A percentile compares a stretch with the other conserved stretches of the same genome.
Conservation (phyloP, 176 grass and related monocot genomes). For the Oryza rufipogon region DNA sequence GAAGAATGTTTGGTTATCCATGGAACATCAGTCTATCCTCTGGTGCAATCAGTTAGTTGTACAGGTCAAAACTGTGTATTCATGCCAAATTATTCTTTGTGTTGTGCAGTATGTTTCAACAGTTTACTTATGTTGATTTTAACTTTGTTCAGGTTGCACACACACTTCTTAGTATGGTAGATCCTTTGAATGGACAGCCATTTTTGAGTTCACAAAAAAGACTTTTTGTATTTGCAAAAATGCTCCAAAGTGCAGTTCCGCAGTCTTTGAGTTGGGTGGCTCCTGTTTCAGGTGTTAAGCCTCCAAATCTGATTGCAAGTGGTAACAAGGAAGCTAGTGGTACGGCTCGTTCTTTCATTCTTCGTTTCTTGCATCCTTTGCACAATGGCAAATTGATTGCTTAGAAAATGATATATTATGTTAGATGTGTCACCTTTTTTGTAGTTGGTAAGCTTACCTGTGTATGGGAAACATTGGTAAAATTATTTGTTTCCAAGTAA, state of each 20-base stretch:
- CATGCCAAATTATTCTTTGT: constrained; percentile 22
- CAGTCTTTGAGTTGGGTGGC: constrained; percentile 65
- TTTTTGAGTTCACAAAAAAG: constrained; percentile 71
- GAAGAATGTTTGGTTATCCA: constrained; percentile 99
- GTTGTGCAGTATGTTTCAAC: constrained; percentile 29
- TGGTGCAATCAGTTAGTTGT: constrained; percentile 99
- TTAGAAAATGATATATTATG: constrained; percentile 29
- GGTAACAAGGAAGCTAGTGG: constrained; percentile 42
- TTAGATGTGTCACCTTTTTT: constrained; percentile 15
- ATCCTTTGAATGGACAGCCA: constrained; percentile 60
- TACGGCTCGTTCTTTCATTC: constrained; percentile 38
- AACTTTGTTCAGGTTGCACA: constrained; percentile 76
- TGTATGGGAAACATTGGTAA: constrained; percentile 28
- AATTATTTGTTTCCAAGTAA: constrained; percentile 19
- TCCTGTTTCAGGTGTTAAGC: constrained; percentile 35
- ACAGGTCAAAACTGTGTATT: constrained; percentile 55
- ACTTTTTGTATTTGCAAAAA: constrained; percentile 78
- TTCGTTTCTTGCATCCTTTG: not conserved
- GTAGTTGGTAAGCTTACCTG: not conserved
- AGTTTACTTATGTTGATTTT: constrained; percentile 32
- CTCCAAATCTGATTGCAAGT: constrained; percentile 40
- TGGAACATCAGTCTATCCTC: constrained; percentile 94
- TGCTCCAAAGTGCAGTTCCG: constrained; percentile 86
- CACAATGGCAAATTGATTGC: constrained; percentile 37
- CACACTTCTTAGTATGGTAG: constrained; percentile 83